Conservation (phyloP, 139 green algal genomes). For the Chlorella sorokiniana region DNA sequence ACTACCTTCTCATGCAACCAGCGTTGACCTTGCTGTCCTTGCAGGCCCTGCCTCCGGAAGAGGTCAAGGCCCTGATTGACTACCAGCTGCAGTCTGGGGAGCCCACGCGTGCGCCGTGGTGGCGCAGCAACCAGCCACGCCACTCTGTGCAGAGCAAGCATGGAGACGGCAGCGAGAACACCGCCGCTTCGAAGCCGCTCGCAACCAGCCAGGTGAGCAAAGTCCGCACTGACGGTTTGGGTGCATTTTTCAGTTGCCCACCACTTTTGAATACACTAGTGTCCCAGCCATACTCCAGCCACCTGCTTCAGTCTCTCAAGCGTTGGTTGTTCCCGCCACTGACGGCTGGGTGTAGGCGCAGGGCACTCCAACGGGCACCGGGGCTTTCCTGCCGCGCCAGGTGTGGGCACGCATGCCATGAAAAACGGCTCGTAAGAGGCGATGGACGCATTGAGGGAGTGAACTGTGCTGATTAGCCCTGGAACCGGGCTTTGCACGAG, state of each 20-base stretch:
- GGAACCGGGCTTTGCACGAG: no score
- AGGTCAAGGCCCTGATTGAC: constrained; percentile 11
- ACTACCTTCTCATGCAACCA: not conserved
- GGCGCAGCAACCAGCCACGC: not conserved
- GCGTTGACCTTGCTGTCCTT: not conserved
- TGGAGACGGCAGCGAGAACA: not conserved
- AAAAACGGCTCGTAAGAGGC: not conserved
- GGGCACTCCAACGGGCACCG: not conserved
- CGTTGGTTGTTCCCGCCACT: no score
- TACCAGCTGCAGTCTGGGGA: constrained; percentile 2
- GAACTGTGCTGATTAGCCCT: not conserved
- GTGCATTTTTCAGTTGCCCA: not conserved
- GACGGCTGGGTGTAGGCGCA: not conserved
- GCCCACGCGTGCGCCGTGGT: constrained; percentile 4
- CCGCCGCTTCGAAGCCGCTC: not conserved
- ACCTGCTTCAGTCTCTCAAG: no score
- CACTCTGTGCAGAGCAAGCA: no score
- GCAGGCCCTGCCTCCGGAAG: not conserved
- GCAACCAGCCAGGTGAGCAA: not conserved
- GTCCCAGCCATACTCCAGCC: no score
- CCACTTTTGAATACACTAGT: not conserved
- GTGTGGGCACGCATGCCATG: not conserved
- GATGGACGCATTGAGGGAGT: not conserved
- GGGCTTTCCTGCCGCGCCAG: not conserved
- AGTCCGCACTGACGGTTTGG: no score